Evolutionary conservation across 73 alveolate species (phyloP), one percentile per base, ranked within the genome.

Genomic region (Symbiodinium pilosum): DNA sequence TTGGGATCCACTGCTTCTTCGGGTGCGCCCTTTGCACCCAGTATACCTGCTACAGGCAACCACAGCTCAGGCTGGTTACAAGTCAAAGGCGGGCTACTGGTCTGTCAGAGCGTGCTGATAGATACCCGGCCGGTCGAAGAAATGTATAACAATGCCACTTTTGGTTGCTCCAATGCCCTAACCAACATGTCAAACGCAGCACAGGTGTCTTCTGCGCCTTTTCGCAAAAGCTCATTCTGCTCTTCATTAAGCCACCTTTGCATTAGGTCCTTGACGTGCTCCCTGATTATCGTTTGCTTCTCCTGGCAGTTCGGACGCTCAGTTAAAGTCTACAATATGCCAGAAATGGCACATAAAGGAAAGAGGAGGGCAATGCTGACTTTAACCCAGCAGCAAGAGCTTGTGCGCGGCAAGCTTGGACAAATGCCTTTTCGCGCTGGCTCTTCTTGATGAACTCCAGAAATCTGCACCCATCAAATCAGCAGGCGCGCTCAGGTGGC

Each of bases 351-450:
- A n/a, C n/a, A n/a, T n/a, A n/a, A n/a, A n/a, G n/a, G n/a, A n/a
- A n/a, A n/a, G n/a, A n/a, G n/a, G n/a, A n/a, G n/a, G n/a, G n/a
- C n/a, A n/a, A n/a, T n/a, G n/a, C n/a, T n/a, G n/a, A n/a, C n/a
- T n/a, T n/a, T n/a, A n/a, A n/a, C n/a, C 77, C 32, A 28, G 77
- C 77, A 64, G 30, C 97, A 75, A 91, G 39, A 69, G 97, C 97
- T 91, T 91, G 97, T 43, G 51, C 47, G 3, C 97, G 97, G n/a
- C 97, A 91, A 83, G 97, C 97, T 91, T 91, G 97, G 41, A 91
- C 32, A 39, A 91, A 91, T 0, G 97, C 88, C 28, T 91, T 91
- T 41, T 91, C 97, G 16, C 97, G 97, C 30, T 91, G 97, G 88
- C 88, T 91, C 52, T 91, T 91, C 84, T 64, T 91, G 54, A 91